A percentile compares a stretch with the other conserved stretches of the same genome.
phyloP scores from a whole-genome alignment of 2,329 filamentous ascomycete genomes.

The Akanthomyces muscarius region DNA sequence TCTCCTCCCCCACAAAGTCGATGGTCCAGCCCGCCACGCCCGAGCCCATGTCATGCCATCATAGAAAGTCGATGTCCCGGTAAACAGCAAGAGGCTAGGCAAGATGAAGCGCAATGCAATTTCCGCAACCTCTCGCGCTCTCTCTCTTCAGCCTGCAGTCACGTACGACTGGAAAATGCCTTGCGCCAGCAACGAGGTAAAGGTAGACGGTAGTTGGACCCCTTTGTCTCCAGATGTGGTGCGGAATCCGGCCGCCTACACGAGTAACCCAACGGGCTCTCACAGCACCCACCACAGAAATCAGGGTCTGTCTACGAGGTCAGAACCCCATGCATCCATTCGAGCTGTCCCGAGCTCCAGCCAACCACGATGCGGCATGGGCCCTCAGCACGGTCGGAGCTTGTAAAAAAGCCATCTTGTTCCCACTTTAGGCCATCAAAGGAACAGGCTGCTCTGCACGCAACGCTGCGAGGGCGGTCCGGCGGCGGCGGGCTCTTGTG shows the following conservation, averaged over 20 bases:
- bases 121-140: not conserved
- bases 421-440: slow-evolving; percentile 9
- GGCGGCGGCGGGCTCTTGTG: not conserved
- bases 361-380: slow-evolving; percentile 4
- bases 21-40: not conserved
- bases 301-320: not conserved
- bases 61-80: not conserved
- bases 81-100: not conserved
- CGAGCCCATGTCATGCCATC: not conserved
- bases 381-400: not conserved
- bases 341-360: not conserved
- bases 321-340: slow-evolving; percentile 3
- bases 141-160: not conserved
- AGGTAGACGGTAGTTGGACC: not conserved
- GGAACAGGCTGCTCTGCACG: not conserved
- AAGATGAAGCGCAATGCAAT: not conserved
- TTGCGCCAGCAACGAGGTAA: not conserved
- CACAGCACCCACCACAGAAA: not conserved
- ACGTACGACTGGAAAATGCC: not conserved
- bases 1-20: slow-evolving; percentile 1
- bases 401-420: slow-evolving; percentile 1
- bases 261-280: slow-evolving; percentile 10
- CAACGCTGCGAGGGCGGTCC: slow-evolving; percentile 2
- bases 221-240: not conserved
- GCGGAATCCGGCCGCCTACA: slow-evolving; percentile 15